Evolutionary conservation across 1,139 yeast species (phyloP).

Genomic region (Magnusiomyces tetraspermus): DNA sequence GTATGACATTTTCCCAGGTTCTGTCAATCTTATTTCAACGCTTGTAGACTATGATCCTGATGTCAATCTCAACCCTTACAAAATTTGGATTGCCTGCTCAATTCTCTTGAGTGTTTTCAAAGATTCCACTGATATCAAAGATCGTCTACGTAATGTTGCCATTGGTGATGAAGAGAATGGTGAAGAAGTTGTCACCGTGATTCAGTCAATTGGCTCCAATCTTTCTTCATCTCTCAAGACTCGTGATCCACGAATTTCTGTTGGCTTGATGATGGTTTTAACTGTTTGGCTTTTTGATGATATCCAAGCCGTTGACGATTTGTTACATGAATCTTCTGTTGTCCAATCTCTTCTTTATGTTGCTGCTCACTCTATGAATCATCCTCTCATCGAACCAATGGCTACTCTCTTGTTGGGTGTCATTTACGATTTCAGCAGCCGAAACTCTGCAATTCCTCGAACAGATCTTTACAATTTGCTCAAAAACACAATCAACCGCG

Average conservation of each 20-base stretch:
- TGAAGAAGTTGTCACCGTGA: constrained; percentile 64
- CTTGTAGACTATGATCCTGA: constrained; percentile 75
- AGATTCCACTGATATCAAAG: constrained; percentile 43
- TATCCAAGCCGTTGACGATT: constrained; percentile 62
- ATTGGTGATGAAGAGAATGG: constrained; percentile 57
- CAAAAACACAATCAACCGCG: constrained; percentile 65
- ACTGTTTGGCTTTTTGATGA: constrained; percentile 76
- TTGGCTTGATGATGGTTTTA: constrained; percentile 70
- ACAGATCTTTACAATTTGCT: constrained; percentile 53
- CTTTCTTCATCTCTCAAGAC: constrained; percentile 55
- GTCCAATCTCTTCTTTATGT: constrained; percentile 61
- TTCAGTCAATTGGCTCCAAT: constrained; percentile 74
- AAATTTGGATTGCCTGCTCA: constrained; percentile 74
- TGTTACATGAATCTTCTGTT: constrained; percentile 57
- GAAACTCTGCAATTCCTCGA: constrained; percentile 61
- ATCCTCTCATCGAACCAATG: constrained; percentile 64
- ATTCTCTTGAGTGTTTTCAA: constrained; percentile 56
- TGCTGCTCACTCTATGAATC: constrained; percentile 50
- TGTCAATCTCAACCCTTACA: constrained; percentile 70
- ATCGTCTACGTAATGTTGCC: constrained; percentile 44
- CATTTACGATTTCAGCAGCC: constrained; percentile 71
- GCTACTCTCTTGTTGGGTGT: constrained; percentile 65
- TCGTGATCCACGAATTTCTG: constrained; percentile 65
- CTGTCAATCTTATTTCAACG: constrained; percentile 51
- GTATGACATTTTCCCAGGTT: constrained; percentile 16